These are phyloP conservation scores for Phyllosticta paracitricarpa DNA, from an alignment of 2,329 filamentous ascomycete genomes.

Conservation along the genomic window DNA sequence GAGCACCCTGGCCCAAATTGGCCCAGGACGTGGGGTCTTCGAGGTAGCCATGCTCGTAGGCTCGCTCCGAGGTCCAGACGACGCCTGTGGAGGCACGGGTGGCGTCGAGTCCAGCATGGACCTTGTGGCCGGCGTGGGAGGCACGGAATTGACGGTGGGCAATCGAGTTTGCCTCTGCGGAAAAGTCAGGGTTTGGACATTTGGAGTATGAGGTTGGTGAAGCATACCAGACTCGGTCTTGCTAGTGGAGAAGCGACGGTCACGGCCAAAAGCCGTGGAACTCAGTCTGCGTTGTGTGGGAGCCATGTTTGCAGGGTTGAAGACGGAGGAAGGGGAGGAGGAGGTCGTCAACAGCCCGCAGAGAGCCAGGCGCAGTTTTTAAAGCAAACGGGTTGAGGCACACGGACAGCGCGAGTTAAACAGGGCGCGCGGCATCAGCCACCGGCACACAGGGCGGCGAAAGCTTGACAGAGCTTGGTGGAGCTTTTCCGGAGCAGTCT, in stretches of 20 bases:
- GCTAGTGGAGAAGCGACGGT: conserved; percentile 9
- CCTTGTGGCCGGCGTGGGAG: conserved; percentile 82
- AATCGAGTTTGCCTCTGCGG: conserved; percentile 65
- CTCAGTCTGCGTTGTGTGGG: not conserved
- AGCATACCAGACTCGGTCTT: conserved; percentile 7
- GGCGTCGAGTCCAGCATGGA: conserved; percentile 83
- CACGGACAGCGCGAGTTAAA: conserved; percentile 2
- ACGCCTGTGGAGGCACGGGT: conserved; percentile 85
- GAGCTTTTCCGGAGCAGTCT: not conserved
- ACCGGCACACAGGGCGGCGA: not conserved
- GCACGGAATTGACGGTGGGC: conserved; percentile 83
- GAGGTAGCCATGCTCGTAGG: conserved; percentile 76
- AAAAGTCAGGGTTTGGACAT: not conserved
- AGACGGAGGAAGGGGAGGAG: not conserved
- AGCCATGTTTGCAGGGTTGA: not conserved
- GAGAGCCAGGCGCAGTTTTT: not conserved
- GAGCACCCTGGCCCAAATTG: conserved; percentile 87
- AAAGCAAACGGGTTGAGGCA: not conserved
- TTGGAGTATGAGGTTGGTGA: not conserved
- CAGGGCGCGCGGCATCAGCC: conserved; percentile 6
- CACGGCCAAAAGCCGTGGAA: conserved; percentile 8
- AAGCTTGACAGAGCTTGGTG: conserved; percentile 6
- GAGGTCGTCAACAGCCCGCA: not conserved
- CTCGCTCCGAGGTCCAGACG: conserved; percentile 84
- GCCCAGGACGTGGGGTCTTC: conserved; percentile 80